A percentile compares a stretch with the other conserved stretches of the same genome.
Conservation (phyloP, 495 filamentous ascomycete species). For the Hypoxylon rickii region DNA sequence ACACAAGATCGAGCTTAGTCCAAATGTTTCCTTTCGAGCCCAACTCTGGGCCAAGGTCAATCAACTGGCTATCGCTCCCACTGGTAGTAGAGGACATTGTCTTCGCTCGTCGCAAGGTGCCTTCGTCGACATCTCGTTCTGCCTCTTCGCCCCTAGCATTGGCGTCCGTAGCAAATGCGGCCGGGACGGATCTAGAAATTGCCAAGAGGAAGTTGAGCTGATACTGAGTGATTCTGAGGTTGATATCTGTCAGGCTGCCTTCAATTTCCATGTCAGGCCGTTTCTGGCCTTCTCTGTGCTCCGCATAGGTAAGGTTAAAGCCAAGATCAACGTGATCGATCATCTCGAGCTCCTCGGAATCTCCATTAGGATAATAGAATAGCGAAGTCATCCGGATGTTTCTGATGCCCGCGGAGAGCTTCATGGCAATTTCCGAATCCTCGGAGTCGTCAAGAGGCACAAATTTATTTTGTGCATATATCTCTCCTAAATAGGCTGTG, state of each 20-base stretch:
- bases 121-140: conserved; percentile 52
- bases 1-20: conserved; percentile 93
- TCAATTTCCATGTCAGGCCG: conserved; percentile 91
- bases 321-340: conserved; percentile 94
- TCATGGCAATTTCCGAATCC: conserved; percentile 75
- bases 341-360: conserved; percentile 86
- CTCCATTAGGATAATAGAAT: conserved; percentile 76
- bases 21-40: conserved; percentile 68
- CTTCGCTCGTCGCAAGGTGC: conserved; percentile 51
- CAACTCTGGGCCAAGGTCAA: conserved; percentile 68
- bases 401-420: conserved; percentile 86
- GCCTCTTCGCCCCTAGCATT: conserved; percentile 68
- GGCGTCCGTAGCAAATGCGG: conserved; percentile 78
- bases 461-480: conserved; percentile 94
- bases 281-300: conserved; percentile 76
- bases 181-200: conserved; percentile 81
- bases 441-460: conserved; percentile 76
- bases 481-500: conserved; percentile 93
- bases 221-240: conserved; percentile 84
- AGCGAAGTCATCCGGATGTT: conserved; percentile 89
- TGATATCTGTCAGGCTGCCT: conserved; percentile 88
- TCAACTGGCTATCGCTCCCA: conserved; percentile 47
- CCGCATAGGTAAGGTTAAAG: conserved; percentile 86
- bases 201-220: conserved; percentile 88
- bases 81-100: conserved; percentile 51